phyloP scores from a whole-genome alignment of 2,329 filamentous ascomycete species.

The Cladosporium sp. region DNA sequence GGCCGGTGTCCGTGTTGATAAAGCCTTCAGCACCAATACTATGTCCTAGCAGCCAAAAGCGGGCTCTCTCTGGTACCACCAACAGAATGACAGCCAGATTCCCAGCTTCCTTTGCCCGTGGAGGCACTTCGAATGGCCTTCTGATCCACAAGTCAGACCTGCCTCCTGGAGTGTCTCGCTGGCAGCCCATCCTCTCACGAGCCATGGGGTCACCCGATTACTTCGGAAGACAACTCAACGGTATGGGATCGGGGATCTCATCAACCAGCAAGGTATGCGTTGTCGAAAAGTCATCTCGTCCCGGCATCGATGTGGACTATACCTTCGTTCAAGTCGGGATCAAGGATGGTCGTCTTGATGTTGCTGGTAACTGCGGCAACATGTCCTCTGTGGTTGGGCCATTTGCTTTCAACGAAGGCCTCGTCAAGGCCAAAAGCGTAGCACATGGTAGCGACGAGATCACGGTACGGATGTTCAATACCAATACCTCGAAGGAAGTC shows the following conservation, averaged over 20 bases:
- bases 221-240: conserved; percentile 70
- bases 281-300: conserved; percentile 54
- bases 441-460: conserved; percentile 40
- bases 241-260: conserved; percentile 69
- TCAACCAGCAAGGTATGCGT: conserved; percentile 72
- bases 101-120: conserved; percentile 64
- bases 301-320: conserved; percentile 64
- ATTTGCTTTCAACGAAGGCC: conserved; percentile 59
- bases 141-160: conserved; percentile 60
- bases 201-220: conserved; percentile 67
- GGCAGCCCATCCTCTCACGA: conserved; percentile 59
- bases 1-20: not conserved
- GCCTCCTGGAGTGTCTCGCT: conserved; percentile 48
- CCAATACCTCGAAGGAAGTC: conserved; percentile 69
- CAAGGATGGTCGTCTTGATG: conserved; percentile 61
- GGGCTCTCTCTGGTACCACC: not conserved
- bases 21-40: not conserved
- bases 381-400: conserved; percentile 70
- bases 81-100: conserved; percentile 33
- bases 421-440: conserved; percentile 43
- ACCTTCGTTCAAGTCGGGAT: conserved; percentile 72
- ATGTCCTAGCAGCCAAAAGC: not conserved
- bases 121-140: conserved; percentile 69
- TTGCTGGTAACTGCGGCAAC: conserved; percentile 74
- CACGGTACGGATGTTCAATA: conserved; percentile 66